Base-by-base conservation (phyloP, 2,329 filamentous ascomycete species). In the Exophiala calicioides region DNA sequence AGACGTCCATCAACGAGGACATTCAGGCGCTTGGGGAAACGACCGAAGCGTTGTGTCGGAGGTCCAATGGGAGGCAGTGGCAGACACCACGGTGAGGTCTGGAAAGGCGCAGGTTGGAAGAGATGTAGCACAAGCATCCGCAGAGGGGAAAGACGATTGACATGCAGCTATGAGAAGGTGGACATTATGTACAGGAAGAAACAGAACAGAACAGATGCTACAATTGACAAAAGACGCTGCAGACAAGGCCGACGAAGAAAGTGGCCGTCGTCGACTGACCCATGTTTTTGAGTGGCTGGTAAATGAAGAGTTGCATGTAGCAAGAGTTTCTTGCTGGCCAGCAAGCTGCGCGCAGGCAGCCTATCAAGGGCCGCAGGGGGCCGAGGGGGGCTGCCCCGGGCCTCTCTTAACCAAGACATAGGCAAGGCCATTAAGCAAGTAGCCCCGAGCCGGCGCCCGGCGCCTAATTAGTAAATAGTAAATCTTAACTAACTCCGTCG, bases 111-210 rank as follows among this genome's bases (percentile, higher is more conserved):
- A 13, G 34, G 19, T 13, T 19, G 21, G n/a, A 32, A 19, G 24
- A 33, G 29, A 32, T 19, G 38, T 40, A 44, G 15, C 26, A 50
- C 46, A 50, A 40, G 23, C n/a, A 30, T n/a, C n/a, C n/a, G n/a
- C n/a, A n/a, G 30, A 21, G 16, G 24, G 12, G 12, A 30, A 46
- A 19, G 39, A 24, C 20, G 33, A 44, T 42, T 34, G 30, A 26
- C 19, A 26, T 35, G 38, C 40, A 50, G 46, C 42, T 49, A 47
- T 47, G 20, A 31, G 24, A 37, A 23, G 19, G 18, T 15, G 16
- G n/a, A 31, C 37, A 47, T 42, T 53, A 53, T 53, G 46, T 53
- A 53, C 50, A 53, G 40, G 46, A 47, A 33, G 31, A 50, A 31
- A 18, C n/a, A 24, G 26, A 12, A 8, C 21, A 36, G 32, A 10